Conservation (phyloP, 1,284 basidiomycete species). For the Cryptococcus wingfieldii region DNA sequence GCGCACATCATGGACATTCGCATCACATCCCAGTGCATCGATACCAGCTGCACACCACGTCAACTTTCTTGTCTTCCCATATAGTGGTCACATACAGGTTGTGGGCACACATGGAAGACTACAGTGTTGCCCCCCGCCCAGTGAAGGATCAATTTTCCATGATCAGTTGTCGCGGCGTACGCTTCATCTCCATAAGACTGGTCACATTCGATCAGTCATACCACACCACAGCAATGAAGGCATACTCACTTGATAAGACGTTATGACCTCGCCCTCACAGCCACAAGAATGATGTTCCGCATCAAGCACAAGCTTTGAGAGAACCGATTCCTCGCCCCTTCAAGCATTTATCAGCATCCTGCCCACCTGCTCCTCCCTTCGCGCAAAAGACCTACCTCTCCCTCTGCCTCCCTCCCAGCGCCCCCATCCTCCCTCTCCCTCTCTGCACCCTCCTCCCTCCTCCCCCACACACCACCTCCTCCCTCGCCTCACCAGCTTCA, state of each 20-base stretch:
- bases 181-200: constrained; percentile 18
- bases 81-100: constrained; percentile 11
- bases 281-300: constrained; percentile 18
- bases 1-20: constrained; percentile 35
- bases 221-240: not conserved
- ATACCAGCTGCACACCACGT: constrained; percentile 19
- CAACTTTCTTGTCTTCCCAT: not conserved
- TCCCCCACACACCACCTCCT: not conserved
- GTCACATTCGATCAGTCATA: not conserved
- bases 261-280: constrained; percentile 32
- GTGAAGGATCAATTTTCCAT: constrained; percentile 33
- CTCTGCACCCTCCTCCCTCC: not conserved
- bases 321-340: constrained; percentile 4
- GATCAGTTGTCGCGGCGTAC: constrained; percentile 35
- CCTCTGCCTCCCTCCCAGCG: not conserved
- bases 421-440: constrained; percentile 3
- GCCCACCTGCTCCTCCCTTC: not conserved
- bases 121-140: constrained; percentile 15
- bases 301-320: constrained; percentile 7
- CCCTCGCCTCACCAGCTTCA: not conserved
- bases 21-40: constrained; percentile 30
- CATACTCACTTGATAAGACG: constrained; percentile 23
- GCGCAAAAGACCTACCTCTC: constrained; percentile 1
- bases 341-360: not conserved
- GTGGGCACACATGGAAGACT: constrained; percentile 25